Evolutionary conservation across 768 basidiomycete species (phyloP), one percentile per base, ranked within the genome.

Genomic region (Gloeostereum incarnatum): DNA sequence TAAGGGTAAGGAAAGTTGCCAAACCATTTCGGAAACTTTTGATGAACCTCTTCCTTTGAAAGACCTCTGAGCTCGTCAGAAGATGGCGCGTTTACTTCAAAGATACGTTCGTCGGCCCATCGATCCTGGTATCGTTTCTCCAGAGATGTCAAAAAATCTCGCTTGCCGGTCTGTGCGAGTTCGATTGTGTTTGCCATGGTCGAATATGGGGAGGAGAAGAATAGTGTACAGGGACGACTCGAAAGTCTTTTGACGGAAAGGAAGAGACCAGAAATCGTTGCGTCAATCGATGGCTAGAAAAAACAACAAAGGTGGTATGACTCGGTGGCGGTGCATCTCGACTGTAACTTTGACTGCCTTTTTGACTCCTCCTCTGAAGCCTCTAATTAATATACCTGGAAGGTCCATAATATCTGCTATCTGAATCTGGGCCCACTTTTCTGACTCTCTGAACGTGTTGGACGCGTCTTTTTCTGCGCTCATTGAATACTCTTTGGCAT

Each of bases 1-100:
- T 99, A 99, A 1, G 91, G 88, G 63, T 69, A 96, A 36, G 93
- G 93, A 60, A 85, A 94, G 62, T 80, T 96, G 38, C 94, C 96
- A 55, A 97, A 86, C 90, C 93, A 98, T 66, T 97, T 98, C 14
- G 93, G 93, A 58, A 78, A 75, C 60, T 80, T 77, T 52, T 81
- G 68, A 45, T 70, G 68, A 51, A 94, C 63, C 53, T 93, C 68
- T 16, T 69, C 66, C 13, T 65, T 65, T 8, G 80, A 73, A 35
- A 85, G 71, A 42, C 76, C 78, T 40, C 63, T 63, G 31, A 81
- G 68, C 31, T 86, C 78, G 35, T 76, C 74, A 9, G 65, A 57
- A 14, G 79, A 59, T 1, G 96, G 94, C 24, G 93, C 81, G 49
- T 83, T 69, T 53, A 82, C 73, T 58, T 98, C 84, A 59, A 99